phyloP scores from a whole-genome alignment of 1,284 basidiomycete genomes.

The Ganoderma meredithae region DNA sequence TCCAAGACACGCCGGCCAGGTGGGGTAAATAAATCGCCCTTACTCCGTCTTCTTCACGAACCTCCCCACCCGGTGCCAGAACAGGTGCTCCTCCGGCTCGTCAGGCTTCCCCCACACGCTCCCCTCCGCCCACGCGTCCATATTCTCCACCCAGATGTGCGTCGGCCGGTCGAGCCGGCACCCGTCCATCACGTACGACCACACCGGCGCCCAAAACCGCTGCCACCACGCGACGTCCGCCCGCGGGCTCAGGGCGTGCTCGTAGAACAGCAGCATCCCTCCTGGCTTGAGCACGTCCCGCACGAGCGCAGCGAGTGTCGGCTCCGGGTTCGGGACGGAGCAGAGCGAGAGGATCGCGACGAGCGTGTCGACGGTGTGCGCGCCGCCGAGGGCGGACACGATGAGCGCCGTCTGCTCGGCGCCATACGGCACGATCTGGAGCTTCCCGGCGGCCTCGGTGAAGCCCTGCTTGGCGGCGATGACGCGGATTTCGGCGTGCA shows the following conservation, averaged over 20 bases:
- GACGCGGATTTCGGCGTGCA: conserved; percentile 63
- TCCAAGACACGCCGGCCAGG: too few relatives aligned
- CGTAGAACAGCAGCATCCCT: conserved; percentile 69
- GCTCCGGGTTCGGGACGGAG: conserved; percentile 59
- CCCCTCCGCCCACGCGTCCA: conserved; percentile 51
- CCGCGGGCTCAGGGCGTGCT: conserved; percentile 64
- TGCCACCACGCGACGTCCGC: conserved; percentile 72
- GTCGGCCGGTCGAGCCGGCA: conserved; percentile 53
- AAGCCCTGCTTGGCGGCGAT: conserved; percentile 59
- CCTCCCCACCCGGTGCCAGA: conserved; percentile 62
- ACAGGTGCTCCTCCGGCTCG: conserved; percentile 57
- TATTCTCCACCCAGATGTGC: conserved; percentile 56
- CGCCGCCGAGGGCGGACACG: conserved; percentile 45
- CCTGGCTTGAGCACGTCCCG: conserved; percentile 59
- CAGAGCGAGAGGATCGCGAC: conserved; percentile 67
- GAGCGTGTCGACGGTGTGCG: conserved; percentile 58
- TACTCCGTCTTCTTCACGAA: conserved; percentile 51
- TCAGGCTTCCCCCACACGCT: conserved; percentile 54
- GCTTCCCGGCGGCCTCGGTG: conserved; percentile 53
- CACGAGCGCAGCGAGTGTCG: conserved; percentile 52
- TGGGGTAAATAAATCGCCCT: not conserved
- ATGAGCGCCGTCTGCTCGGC: conserved; percentile 56
- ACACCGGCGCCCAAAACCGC: conserved; percentile 70
- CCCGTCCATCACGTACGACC: conserved; percentile 47
- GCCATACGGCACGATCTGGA: conserved; percentile 57